Evolutionary conservation across 768 basidiomycete genomes (phyloP), one percentile per base, ranked within the genome.

Genomic region (Neoboletus subvelutipes): DNA sequence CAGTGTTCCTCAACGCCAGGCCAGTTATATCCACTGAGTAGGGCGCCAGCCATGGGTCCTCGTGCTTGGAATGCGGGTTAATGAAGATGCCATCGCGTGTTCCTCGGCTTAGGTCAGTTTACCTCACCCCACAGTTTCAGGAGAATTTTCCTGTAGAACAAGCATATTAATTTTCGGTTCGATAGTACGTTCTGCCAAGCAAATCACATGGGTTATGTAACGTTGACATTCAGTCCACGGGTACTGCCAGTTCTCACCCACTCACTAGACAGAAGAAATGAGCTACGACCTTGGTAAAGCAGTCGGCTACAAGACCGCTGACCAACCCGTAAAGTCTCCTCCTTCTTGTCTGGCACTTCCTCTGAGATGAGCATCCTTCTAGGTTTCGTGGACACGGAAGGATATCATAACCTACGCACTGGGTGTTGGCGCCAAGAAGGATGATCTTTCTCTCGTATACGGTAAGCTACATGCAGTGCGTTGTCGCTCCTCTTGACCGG

Each of bases 351-450:
- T 33, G n/a, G n/a, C n/a, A 18, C 26, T 8, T 26, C 15, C 13
- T 11, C 22, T 26, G 22, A 52, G 10, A 20, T 47, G 5, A 52
- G 22, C 20, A 13, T 26, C 31, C 22, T 18, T 28, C 4, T 45
- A 92, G 90, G 92, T 91, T 26, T 72, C 82, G 1, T 94, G 92
- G 92, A 92, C 89, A 68, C 85, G 86, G 73, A 83, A 91, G 50
- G 92, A 94, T 72, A 74, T 93, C 18, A 74, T 94, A 57, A 80
- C 83, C 2, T 94, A 93, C 61, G 88, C 90, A 13, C 76, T 85
- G 26, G 90, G 90, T 15, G 86, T 94, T 37, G 93, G 92, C 15
- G 90, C 90, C 17, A 92, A 90, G 72, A 78, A 78, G 40, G 79
- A 88, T 49, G 91, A 94, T 53, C 80, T 83, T 45, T 73, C 78